Evolutionary conservation across 331 rosid species (phyloP).

Genomic region (Phaseolus coccineus): DNA sequence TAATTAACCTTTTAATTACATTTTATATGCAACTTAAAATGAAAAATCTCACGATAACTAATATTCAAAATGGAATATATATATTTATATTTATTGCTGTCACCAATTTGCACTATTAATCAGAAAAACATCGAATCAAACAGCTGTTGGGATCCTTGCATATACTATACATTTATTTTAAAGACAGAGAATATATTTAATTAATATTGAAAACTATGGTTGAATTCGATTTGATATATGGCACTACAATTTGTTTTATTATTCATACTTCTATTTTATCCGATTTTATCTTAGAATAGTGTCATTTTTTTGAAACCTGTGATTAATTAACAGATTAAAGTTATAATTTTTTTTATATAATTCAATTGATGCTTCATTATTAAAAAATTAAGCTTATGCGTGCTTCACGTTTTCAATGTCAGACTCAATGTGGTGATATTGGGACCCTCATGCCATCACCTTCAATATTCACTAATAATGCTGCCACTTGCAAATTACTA

Average conservation of each 20-base stretch:
- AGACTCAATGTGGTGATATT: background rate
- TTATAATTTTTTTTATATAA: background rate
- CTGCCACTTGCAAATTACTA: background rate
- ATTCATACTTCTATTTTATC: background rate
- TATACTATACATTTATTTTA: background rate
- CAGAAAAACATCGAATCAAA: too few species aligned
- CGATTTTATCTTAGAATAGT: background rate
- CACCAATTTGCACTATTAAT: too few species aligned
- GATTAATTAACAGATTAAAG: background rate
- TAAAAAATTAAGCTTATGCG: background rate
- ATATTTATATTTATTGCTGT: too few species aligned
- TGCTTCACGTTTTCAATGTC: slow-evolving; percentile 39
- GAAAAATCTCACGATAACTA: too few species aligned
- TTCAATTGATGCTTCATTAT: background rate
- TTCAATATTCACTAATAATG: background rate
- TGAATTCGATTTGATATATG: background rate
- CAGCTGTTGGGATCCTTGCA: too few species aligned
- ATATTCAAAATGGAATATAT: too few species aligned
- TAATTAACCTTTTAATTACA: background rate
- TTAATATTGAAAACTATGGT: background rate
- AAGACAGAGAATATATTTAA: background rate
- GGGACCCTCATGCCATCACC: slow-evolving; percentile 32
- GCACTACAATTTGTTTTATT: background rate
- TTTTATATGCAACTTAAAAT: too few species aligned
- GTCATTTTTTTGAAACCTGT: too few species aligned